Evolutionary conservation across 371 early-diverging fungal genomes (phyloP).

Genomic region (Syncephalastrum monosporum): DNA sequence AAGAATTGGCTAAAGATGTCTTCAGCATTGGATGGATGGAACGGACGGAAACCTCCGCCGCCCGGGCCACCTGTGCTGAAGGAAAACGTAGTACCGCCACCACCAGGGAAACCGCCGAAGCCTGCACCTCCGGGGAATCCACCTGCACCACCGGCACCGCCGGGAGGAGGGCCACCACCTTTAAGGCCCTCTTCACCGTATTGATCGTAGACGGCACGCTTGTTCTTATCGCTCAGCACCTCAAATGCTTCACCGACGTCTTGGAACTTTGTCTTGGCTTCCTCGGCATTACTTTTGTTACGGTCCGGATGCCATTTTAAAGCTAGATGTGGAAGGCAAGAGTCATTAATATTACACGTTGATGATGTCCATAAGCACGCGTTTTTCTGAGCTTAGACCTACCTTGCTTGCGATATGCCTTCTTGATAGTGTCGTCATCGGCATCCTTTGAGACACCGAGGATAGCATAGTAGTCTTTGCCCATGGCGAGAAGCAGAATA

Average conservation of each 20-base stretch:
- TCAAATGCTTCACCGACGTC: slow-evolving; percentile 92
- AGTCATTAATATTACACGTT: not conserved
- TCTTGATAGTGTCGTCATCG: slow-evolving; percentile 83
- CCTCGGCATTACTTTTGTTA: slow-evolving; percentile 41
- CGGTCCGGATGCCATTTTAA: slow-evolving; percentile 55
- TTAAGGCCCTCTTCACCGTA: slow-evolving; percentile 92
- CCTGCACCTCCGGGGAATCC: slow-evolving; percentile 42
- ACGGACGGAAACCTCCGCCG: slow-evolving; percentile 65
- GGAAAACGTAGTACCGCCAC: slow-evolving; percentile 48
- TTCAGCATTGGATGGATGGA: slow-evolving; percentile 86
- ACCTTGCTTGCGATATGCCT: slow-evolving; percentile 88
- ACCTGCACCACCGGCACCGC: slow-evolving; percentile 39
- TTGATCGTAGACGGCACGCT: slow-evolving; percentile 85
- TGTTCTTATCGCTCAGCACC: slow-evolving; percentile 90
- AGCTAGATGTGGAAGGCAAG: slow-evolving; percentile 17
- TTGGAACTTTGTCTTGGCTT: slow-evolving; percentile 27
- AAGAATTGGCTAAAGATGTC: slow-evolving; percentile 92
- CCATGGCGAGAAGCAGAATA: slow-evolving; percentile 52
- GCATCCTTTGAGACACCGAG: slow-evolving; percentile 86
- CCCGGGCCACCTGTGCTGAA: slow-evolving; percentile 56
- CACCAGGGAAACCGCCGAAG: slow-evolving; percentile 51
- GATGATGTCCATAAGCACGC: not conserved
- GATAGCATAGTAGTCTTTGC: slow-evolving; percentile 88
- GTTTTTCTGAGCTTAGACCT: slow-evolving; percentile 5
- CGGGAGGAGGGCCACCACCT: slow-evolving; percentile 48